Evolutionary conservation across 2,329 filamentous ascomycete genomes (phyloP).

Genomic region (Fusarium pseudocircinatum): DNA sequence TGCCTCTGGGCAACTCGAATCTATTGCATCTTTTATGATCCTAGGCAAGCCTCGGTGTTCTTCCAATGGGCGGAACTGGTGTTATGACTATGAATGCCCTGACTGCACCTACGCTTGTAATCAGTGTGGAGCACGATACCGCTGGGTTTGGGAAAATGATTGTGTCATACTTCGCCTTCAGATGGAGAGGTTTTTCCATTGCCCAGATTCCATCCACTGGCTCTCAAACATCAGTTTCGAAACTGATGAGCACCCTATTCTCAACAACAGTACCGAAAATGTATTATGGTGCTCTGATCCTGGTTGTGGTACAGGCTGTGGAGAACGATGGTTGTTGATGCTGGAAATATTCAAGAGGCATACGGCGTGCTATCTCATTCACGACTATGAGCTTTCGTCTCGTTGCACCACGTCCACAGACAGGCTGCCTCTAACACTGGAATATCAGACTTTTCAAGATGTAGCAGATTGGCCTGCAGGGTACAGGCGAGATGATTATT

Average conservation of each 20-base stretch:
- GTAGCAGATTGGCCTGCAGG: too few relatives aligned
- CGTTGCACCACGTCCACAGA: background rate
- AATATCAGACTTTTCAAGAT: too few relatives aligned
- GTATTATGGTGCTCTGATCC: conserved; percentile 12
- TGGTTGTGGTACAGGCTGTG: background rate
- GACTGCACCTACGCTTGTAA: background rate
- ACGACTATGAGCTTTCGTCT: too few relatives aligned
- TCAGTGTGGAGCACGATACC: background rate
- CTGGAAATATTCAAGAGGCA: background rate
- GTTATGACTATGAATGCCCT: rapidly evolving
- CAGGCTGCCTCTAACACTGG: background rate
- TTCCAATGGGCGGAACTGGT: rapidly evolving
- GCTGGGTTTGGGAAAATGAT: background rate
- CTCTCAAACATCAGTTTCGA: conserved; percentile 1
- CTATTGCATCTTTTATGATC: background rate
- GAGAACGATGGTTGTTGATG: background rate
- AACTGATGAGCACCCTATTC: background rate
- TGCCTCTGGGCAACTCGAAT: background rate
- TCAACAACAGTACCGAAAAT: background rate
- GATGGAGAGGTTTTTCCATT: too few relatives aligned
- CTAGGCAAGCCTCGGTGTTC: background rate
- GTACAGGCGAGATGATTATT: too few relatives aligned
- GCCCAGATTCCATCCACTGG: background rate
- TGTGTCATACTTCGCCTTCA: too few relatives aligned
- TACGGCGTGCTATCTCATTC: too few relatives aligned